These are phyloP conservation scores for Sporobolomyces roseus DNA, from an alignment of 768 basidiomycete genomes.

Conservation along the genomic window DNA sequence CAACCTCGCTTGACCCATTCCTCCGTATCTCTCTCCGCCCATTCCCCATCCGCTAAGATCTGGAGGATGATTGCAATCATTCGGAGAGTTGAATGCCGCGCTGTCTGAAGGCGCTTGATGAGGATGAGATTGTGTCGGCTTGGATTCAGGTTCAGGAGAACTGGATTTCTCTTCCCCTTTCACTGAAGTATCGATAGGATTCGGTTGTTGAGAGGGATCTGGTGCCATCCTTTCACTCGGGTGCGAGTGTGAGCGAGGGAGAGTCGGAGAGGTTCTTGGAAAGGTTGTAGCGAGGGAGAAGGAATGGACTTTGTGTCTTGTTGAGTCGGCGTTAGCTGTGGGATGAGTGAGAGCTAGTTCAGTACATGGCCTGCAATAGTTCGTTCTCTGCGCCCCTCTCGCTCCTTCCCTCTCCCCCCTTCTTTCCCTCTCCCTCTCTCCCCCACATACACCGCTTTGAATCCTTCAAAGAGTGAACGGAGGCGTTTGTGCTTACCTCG, in stretches of 20 bases:
- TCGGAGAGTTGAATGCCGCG: constrained; percentile 15
- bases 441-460: no score
- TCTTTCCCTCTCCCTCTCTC: no score
- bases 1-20: constrained; percentile 24
- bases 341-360: no score
- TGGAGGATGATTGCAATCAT: constrained; percentile 20
- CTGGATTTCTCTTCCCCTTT: not conserved
- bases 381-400: no score
- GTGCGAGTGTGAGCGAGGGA: no score
- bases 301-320: not conserved
- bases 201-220: constrained; percentile 2
- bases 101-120: constrained; percentile 5
- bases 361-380: no score
- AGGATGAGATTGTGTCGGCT: not conserved
- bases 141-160: not conserved
- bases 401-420: no score
- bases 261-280: not conserved
- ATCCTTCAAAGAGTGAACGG: no score
- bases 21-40: constrained; percentile 24
- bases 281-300: not conserved
- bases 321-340: no score
- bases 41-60: constrained; percentile 23
- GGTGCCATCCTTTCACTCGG: constrained; percentile 13
- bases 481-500: no score
- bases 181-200: not conserved